Conservation (phyloP, 2,329 filamentous ascomycete species). For the Fusarium sublunatum region DNA sequence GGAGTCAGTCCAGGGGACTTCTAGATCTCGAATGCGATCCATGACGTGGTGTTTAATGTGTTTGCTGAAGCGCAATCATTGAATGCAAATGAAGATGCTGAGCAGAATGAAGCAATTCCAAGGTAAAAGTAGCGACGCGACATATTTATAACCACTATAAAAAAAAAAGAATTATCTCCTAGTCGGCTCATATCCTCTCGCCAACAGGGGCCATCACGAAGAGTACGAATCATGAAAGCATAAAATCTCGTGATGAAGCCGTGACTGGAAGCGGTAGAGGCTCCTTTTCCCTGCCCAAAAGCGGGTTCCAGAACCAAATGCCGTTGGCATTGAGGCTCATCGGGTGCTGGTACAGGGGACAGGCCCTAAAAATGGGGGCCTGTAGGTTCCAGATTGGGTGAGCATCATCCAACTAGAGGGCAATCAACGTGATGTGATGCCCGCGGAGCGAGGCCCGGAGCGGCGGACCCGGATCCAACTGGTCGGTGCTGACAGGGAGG, state of each 20-base stretch:
- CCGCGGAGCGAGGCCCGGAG: constrained; percentile 32
- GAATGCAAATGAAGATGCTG: background rate
- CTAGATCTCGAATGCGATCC: constrained; percentile 38
- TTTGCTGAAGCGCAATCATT: constrained; percentile 14
- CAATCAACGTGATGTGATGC: constrained; percentile 34
- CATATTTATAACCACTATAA: constrained; percentile 26
- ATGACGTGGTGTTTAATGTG: no score
- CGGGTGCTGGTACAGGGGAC: constrained; percentile 16
- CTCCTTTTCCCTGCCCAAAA: constrained; percentile 29
- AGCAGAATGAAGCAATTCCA: constrained; percentile 3
- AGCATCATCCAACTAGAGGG: constrained; percentile 14
- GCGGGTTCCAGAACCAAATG: constrained; percentile 31
- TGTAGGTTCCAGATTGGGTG: constrained; percentile 11
- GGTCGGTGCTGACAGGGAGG: constrained; percentile 23
- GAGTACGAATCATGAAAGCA: constrained; percentile 33
- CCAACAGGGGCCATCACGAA: constrained; percentile 37
- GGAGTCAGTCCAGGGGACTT: constrained; percentile 41
- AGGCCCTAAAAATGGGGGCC: background rate
- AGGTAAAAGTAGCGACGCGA: background rate
- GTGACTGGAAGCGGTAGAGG: constrained; percentile 27
- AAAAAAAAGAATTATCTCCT: background rate
- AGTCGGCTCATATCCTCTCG: constrained; percentile 25
- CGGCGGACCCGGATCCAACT: constrained; percentile 34
- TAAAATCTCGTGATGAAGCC: constrained; percentile 40
- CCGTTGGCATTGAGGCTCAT: constrained; percentile 40